Base-by-base conservation (phyloP, 2,329 filamentous ascomycete species). In the Keithomyces neogunnii region DNA sequence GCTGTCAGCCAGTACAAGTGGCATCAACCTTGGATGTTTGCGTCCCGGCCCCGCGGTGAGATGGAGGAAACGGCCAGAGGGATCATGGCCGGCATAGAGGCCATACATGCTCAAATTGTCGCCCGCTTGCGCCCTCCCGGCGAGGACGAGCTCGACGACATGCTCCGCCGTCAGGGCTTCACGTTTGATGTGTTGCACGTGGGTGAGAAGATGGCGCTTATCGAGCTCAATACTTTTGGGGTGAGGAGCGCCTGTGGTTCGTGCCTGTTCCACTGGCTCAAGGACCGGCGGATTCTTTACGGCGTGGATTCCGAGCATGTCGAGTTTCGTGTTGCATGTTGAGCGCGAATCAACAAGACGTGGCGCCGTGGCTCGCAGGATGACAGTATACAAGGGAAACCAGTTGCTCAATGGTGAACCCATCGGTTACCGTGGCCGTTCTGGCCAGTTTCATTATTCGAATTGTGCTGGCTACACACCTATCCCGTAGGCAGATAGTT, bases 161-260 rank as follows among this genome's bases (percentile, higher is more conserved):
- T 69, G 45, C 47, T 73, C 28, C 50, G 66, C 26, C 51, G 59
- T 28, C 66, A 74, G 51, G 71, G 71, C 0, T 69, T 74, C 45
- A 66, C 64, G 3, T 75, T 76, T 53, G 72, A 76, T 54, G 59
- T 74, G 13, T 60, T 67, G 13, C 69, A 66, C 45, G 61, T 70
- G 30, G 60, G 69, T 38, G 55, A 59, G 3, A 49, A 48, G 0
- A 51, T 55, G 2, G 53, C 56, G 58, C 57, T 75, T n/a, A 63
- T 76, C 11, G 70, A 76, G 57, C 58, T 75, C 36, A 75, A 75
- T 50, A 66, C 64, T 1, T 76, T 75, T 56, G 73, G 73, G 0
- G 66, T 64, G 2, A 62, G 68, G 54, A 72, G 69, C 28, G 66
- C 65, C 3, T 74, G 71, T 59, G 71, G 73, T 6, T 69, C 67